Evolutionary conservation across 495 filamentous ascomycete genomes (phyloP).

Genomic region (Penicillium roqueforti): DNA sequence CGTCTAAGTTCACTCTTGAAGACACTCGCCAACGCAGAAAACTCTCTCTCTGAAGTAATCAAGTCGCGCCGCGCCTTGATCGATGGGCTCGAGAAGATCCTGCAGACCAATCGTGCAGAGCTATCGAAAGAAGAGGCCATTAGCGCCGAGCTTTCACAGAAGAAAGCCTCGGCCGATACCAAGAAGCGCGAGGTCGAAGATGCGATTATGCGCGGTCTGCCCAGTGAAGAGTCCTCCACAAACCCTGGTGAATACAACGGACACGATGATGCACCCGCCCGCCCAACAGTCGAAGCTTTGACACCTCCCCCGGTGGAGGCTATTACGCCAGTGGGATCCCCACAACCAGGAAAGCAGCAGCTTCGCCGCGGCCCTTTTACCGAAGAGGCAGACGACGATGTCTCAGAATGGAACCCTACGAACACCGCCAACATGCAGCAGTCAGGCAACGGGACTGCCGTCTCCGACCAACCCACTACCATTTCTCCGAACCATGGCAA

Average conservation of each 20-base stretch:
- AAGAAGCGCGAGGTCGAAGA: slow-evolving; percentile 86
- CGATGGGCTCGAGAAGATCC: slow-evolving; percentile 72
- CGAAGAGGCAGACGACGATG: slow-evolving; percentile 22
- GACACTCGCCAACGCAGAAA: slow-evolving; percentile 83
- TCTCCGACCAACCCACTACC: slow-evolving; percentile 50
- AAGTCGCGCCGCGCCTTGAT: slow-evolving; percentile 78
- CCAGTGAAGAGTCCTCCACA: slow-evolving; percentile 40
- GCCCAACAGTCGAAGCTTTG: slow-evolving; percentile 77
- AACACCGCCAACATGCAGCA: slow-evolving; percentile 34
- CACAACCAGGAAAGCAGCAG: slow-evolving; percentile 30
- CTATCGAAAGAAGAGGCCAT: slow-evolving; percentile 64
- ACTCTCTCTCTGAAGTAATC: slow-evolving; percentile 83
- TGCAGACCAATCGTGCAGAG: slow-evolving; percentile 67
- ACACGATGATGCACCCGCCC: slow-evolving; percentile 48
- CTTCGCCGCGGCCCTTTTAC: slow-evolving; percentile 19
- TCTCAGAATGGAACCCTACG: slow-evolving; percentile 24
- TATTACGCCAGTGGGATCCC: slow-evolving; percentile 44
- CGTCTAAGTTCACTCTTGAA: slow-evolving; percentile 83
- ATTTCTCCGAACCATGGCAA: slow-evolving; percentile 32
- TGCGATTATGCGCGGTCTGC: slow-evolving; percentile 76
- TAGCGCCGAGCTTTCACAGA: slow-evolving; percentile 52
- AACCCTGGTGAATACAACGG: slow-evolving; percentile 40
- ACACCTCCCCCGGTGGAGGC: slow-evolving; percentile 66
- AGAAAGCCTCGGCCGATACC: slow-evolving; percentile 62
- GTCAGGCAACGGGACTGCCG: slow-evolving; percentile 31